Conservation (phyloP, 768 basidiomycete species). For the Cystobasidium ongulense region DNA sequence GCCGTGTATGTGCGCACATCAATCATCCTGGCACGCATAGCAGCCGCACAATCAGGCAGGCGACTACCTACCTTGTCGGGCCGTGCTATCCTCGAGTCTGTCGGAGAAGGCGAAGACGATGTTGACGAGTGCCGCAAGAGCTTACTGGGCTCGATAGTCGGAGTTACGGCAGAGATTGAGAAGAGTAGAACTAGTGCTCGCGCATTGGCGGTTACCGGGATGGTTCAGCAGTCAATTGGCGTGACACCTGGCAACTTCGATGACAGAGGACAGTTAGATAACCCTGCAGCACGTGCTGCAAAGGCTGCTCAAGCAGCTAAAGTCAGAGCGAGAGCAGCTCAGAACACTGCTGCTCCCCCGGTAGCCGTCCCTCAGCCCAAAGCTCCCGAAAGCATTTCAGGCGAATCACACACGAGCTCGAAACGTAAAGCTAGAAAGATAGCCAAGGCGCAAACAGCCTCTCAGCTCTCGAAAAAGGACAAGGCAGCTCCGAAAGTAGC, state of each 20-base stretch:
- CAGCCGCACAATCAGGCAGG: constrained; percentile 15
- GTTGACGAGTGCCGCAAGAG: constrained; percentile 26
- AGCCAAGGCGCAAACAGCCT: neutral
- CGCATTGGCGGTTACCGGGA: neutral
- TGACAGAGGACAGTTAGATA: neutral
- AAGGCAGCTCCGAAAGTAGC: neutral
- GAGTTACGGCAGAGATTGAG: constrained; percentile 22
- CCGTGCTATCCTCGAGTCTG: constrained; percentile 10
- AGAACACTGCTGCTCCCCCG: neutral
- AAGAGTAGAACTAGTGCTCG: neutral
- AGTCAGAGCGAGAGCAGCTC: neutral
- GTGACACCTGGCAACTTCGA: neutral
- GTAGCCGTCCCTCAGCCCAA: neutral
- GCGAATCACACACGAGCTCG: neutral
- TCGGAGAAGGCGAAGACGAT: neutral
- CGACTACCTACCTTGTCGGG: constrained; percentile 18
- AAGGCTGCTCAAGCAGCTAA: neutral
- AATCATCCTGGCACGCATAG: constrained; percentile 25
- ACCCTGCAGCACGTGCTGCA: neutral
- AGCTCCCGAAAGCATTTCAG: neutral
- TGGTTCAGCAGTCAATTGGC: neutral
- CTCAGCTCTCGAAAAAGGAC: neutral
- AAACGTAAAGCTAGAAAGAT: neutral
- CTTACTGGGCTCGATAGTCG: constrained; percentile 18
- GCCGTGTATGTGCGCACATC: constrained; percentile 51